Evolutionary conservation across 306 rosid genomes (phyloP).

Genomic region (Mucuna pruriens): DNA sequence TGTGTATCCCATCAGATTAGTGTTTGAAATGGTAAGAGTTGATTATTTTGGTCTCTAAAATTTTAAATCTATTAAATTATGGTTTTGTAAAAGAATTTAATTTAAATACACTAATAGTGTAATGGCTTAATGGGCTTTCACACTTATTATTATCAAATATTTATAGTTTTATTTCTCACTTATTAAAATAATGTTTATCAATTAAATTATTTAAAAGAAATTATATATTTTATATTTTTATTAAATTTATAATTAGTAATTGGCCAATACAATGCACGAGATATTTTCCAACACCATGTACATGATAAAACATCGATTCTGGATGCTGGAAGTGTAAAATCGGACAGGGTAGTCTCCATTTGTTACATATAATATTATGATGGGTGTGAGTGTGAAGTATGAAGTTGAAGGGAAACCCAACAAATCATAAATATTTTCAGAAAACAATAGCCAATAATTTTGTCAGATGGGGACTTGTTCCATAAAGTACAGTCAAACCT

Average conservation of each 20-base stretch:
- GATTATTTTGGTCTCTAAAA: no score
- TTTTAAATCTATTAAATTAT: no score
- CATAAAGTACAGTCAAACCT: background rate
- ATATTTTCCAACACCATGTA: background rate
- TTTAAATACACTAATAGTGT: no score
- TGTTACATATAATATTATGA: background rate
- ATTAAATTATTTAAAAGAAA: no score
- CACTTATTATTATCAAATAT: no score
- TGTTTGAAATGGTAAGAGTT: no score
- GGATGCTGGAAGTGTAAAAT: background rate
- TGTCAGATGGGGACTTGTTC: background rate
- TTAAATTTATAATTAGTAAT: background rate
- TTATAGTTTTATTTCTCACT: no score
- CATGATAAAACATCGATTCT: background rate
- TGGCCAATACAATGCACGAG: background rate
- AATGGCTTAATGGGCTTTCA: no score
- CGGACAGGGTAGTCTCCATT: background rate
- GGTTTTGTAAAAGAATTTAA: background rate
- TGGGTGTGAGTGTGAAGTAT: background rate
- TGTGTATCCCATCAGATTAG: no score
- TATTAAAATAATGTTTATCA: no score
- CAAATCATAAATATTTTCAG: background rate
- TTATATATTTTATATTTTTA: no score
- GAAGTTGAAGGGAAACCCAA: background rate
- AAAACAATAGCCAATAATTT: background rate